phyloP scores from a whole-genome alignment of 768 basidiomycete genomes.

The Russula griseocarnosa region DNA sequence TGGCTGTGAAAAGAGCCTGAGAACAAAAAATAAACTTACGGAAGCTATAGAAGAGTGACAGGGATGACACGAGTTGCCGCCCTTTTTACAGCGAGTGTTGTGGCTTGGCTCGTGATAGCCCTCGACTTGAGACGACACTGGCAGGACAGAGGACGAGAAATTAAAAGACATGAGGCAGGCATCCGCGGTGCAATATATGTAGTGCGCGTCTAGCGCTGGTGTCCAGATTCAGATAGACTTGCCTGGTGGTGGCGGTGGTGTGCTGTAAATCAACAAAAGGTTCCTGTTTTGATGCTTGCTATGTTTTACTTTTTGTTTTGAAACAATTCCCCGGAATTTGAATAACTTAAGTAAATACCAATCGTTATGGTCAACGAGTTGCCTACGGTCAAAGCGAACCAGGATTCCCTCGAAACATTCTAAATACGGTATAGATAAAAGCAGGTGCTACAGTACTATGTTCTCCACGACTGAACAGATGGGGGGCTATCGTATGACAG shows the following conservation, averaged over 20 bases:
- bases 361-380: too few species aligned
- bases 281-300: too few species aligned
- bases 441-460: too few species aligned
- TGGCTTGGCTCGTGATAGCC: neutral
- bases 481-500: too few species aligned
- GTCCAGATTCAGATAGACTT: neutral
- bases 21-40: slow-evolving; percentile 2
- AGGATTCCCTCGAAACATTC: too few species aligned
- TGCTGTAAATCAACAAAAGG: neutral
- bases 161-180: neutral
- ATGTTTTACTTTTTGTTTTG: too few species aligned
- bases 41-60: neutral
- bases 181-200: neutral
- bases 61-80: neutral
- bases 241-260: slow-evolving; percentile 14
- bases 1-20: neutral
- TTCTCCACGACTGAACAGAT: too few species aligned
- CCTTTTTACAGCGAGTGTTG: neutral
- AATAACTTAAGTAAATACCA: too few species aligned
- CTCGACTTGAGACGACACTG: neutral
- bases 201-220: neutral
- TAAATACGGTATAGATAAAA: too few species aligned
- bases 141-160: neutral
- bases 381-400: too few species aligned
- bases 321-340: too few species aligned